Percentiles rank a stretch among this genome's conserved stretches.
These are phyloP conservation scores for Suhomyces emberorum DNA, from an alignment of 805 yeast genomes.

Conservation along the genomic window DNA sequence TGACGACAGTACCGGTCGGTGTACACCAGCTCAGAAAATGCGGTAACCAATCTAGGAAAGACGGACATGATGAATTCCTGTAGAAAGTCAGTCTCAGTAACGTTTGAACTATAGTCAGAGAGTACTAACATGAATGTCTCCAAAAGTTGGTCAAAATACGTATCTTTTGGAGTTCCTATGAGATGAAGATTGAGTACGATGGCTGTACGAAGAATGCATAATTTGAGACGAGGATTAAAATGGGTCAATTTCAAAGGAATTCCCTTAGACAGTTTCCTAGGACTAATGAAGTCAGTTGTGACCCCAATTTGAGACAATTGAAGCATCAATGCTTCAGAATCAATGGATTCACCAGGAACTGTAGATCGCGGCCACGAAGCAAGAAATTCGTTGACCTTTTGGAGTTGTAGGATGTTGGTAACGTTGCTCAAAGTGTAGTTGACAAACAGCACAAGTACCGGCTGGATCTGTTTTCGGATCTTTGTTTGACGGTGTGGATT, in stretches of 20 bases:
- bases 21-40: neutral
- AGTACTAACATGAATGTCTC: slow-evolving; percentile 15
- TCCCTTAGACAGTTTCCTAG: neutral
- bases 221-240: slow-evolving; percentile 14
- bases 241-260: slow-evolving; percentile 21
- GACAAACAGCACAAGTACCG: slow-evolving; percentile 7
- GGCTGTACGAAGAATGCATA: slow-evolving; percentile 15
- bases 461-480: too few relatives aligned
- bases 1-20: neutral
- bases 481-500: neutral
- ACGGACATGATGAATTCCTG: slow-evolving; percentile 15
- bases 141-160: slow-evolving; percentile 3
- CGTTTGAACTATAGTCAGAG: slow-evolving; percentile 29
- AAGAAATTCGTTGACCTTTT: slow-evolving; percentile 1
- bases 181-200: slow-evolving; percentile 16
- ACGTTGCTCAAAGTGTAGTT: slow-evolving; percentile 7
- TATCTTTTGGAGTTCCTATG: neutral
- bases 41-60: slow-evolving; percentile 8
- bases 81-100: slow-evolving; percentile 12
- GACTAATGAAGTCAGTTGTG: neutral
- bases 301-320: slow-evolving; percentile 1
- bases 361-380: neutral
- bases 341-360: neutral
- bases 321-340: neutral
- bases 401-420: slow-evolving; percentile 5